These are phyloP conservation scores for Boletus smithii DNA, from an alignment of 1,284 basidiomycete genomes.

Conservation along the genomic window DNA sequence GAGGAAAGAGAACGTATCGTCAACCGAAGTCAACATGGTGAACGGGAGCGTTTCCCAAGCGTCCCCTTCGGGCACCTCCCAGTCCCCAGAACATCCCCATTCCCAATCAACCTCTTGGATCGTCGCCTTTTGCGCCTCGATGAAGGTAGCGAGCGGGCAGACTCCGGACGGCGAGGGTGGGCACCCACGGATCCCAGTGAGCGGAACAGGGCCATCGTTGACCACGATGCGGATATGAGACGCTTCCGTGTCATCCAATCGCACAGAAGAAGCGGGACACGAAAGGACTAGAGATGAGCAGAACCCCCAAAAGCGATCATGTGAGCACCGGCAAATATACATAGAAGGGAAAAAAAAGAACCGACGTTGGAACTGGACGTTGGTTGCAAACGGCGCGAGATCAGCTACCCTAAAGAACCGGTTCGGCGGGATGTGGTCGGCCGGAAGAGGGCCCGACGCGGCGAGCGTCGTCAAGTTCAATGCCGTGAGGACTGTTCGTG, in stretches of 20 bases:
- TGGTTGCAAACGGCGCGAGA: slow-evolving; percentile 32
- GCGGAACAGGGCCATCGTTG: slow-evolving; percentile 86
- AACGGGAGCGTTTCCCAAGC: slow-evolving; percentile 58
- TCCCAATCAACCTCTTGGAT: slow-evolving; percentile 70
- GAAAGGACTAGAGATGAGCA: slow-evolving; percentile 33
- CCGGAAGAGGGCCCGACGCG: slow-evolving; percentile 48
- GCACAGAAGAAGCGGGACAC: slow-evolving; percentile 22
- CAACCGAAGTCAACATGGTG: slow-evolving; percentile 56
- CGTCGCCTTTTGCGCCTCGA: slow-evolving; percentile 65
- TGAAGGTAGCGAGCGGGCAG: slow-evolving; percentile 75
- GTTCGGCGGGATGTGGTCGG: slow-evolving; percentile 50
- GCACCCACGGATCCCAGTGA: slow-evolving; percentile 74
- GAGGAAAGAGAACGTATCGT: slow-evolving; percentile 73
- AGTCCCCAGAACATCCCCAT: slow-evolving; percentile 74
- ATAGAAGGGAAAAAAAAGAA: background rate
- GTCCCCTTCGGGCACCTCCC: slow-evolving; percentile 54
- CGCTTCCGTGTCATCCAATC: slow-evolving; percentile 42
- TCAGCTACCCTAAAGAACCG: slow-evolving; percentile 35
- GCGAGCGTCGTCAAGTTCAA: slow-evolving; percentile 58
- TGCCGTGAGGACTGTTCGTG: slow-evolving; percentile 45
- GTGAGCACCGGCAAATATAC: background rate
- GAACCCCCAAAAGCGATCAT: background rate
- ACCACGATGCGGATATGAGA: slow-evolving; percentile 73
- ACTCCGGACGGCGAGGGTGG: slow-evolving; percentile 68
- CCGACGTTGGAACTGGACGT: slow-evolving; percentile 33